A percentile compares a stretch with the other conserved stretches of the same genome.
These are phyloP conservation scores for Mycena sp. DNA, from an alignment of 1,284 basidiomycete genomes.

Conservation along the genomic window DNA sequence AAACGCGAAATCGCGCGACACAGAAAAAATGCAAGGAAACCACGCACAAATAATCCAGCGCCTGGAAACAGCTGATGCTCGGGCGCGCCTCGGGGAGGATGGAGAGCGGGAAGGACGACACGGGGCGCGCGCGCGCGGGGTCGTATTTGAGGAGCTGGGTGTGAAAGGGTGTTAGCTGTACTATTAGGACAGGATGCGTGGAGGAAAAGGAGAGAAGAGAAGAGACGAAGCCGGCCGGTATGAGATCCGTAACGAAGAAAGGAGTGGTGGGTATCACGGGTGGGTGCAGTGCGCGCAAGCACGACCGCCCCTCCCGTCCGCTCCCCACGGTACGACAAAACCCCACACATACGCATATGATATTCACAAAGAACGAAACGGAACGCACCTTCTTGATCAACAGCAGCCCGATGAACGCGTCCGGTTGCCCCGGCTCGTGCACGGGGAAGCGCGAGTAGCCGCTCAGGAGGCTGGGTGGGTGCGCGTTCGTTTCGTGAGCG, in stretches of 20 bases:
- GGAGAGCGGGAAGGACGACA: constrained; percentile 77
- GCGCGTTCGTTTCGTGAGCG: too few relatives aligned
- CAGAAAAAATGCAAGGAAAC: too few relatives aligned
- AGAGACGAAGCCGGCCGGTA: too few relatives aligned
- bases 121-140: constrained; percentile 80
- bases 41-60: constrained; percentile 82
- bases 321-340: too few relatives aligned
- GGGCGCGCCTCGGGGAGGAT: constrained; percentile 94
- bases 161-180: background rate
- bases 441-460: constrained; percentile 97
- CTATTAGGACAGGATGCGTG: too few relatives aligned
- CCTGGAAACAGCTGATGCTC: constrained; percentile 87
- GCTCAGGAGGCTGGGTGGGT: constrained; percentile 73
- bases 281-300: too few relatives aligned
- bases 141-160: constrained; percentile 92
- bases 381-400: constrained; percentile 80
- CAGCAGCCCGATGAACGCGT: constrained; percentile 88
- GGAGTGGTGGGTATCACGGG: too few relatives aligned
- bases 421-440: constrained; percentile 79
- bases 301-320: too few relatives aligned
- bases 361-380: background rate
- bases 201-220: too few relatives aligned
- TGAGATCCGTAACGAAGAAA: too few relatives aligned
- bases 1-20: too few relatives aligned
- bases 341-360: constrained; percentile 46